A percentile compares a stretch with the other conserved stretches of the same genome.
Evolutionary conservation across 2,329 filamentous ascomycete genomes (phyloP).

Genomic region (Cordyceps farinosa): DNA sequence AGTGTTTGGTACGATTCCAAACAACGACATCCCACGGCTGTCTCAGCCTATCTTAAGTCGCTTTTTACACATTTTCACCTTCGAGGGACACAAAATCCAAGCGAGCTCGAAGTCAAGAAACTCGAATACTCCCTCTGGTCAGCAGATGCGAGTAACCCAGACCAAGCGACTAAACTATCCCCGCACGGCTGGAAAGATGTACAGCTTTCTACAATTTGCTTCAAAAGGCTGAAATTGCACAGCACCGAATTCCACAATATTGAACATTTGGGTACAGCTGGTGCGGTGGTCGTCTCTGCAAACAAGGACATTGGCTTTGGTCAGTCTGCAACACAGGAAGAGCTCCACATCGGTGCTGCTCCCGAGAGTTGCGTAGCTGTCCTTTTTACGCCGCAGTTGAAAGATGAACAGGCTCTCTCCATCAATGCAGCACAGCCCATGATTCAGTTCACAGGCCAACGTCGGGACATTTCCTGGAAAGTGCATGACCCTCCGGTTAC

Average conservation of each 20-base stretch:
- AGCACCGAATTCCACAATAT: conserved; percentile 26
- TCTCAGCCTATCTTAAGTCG: conserved; percentile 29
- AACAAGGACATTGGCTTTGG: conserved; percentile 36
- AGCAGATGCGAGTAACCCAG: not conserved
- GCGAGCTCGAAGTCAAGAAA: not conserved
- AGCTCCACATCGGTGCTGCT: conserved; percentile 33
- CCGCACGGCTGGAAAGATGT: not conserved
- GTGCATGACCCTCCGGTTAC: conserved; percentile 12
- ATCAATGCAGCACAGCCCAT: conserved; percentile 30
- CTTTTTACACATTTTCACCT: conserved; percentile 29
- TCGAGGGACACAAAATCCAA: not conserved
- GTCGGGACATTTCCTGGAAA: conserved; percentile 28
- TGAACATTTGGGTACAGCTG: conserved; percentile 23
- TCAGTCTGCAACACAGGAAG: conserved; percentile 36
- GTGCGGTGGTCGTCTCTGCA: conserved; percentile 31
- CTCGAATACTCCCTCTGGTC: not conserved
- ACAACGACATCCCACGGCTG: conserved; percentile 30
- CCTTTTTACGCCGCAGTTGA: conserved; percentile 30
- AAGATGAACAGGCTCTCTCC: conserved; percentile 26
- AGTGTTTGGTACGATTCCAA: conserved; percentile 32
- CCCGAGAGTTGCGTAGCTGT: conserved; percentile 35
- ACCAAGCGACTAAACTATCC: not conserved
- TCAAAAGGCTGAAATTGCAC: conserved; percentile 24
- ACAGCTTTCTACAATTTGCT: conserved; percentile 18
- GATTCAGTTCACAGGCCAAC: conserved; percentile 28